These are phyloP conservation scores for Gnaphalium uliginosum DNA, from an alignment of 129 eudicot species.

Conservation along the genomic window DNA sequence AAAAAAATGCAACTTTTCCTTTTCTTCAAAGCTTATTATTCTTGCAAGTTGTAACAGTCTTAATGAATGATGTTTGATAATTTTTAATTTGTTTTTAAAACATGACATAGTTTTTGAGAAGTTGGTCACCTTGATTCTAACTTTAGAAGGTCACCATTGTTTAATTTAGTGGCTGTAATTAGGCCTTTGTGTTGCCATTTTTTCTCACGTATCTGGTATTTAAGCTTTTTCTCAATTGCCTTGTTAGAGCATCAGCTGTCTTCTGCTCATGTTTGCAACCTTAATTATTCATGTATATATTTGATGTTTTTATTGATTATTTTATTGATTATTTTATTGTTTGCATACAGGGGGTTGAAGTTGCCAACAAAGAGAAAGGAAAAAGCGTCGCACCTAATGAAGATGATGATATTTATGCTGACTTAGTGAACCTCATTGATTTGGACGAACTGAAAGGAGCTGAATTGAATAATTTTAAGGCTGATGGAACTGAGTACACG, in stretches of 20 bases:
- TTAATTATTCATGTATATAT: not conserved
- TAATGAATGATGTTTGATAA: not conserved
- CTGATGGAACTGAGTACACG: slow-evolving; percentile 9
- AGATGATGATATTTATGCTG: slow-evolving; percentile 34
- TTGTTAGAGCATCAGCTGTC: not conserved
- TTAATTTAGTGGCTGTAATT: not conserved
- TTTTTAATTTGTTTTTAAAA: not conserved
- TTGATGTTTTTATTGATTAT: slow-evolving; percentile 13
- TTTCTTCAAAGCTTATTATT: not conserved
- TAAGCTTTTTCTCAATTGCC: not conserved
- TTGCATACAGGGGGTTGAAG: slow-evolving; percentile 22
- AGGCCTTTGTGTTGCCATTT: not conserved
- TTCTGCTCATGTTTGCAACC: not conserved
- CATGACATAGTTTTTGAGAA: not conserved
- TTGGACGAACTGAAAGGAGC: slow-evolving; percentile 8
- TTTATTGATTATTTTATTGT: slow-evolving; percentile 7
- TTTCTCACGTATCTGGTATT: not conserved
- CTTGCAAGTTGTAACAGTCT: not conserved
- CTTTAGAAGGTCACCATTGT: not conserved
- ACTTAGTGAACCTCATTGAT: slow-evolving; percentile 25
- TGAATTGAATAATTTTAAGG: not conserved
- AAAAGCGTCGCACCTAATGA: not conserved
- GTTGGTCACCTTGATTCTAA: not conserved
- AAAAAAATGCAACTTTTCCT: not conserved
- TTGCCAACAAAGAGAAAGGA: not conserved